Percentiles rank a stretch among this genome's conserved stretches.
Evolutionary conservation across 140 eudicot genomes (phyloP).

Genomic region (Bidens hawaiensis): DNA sequence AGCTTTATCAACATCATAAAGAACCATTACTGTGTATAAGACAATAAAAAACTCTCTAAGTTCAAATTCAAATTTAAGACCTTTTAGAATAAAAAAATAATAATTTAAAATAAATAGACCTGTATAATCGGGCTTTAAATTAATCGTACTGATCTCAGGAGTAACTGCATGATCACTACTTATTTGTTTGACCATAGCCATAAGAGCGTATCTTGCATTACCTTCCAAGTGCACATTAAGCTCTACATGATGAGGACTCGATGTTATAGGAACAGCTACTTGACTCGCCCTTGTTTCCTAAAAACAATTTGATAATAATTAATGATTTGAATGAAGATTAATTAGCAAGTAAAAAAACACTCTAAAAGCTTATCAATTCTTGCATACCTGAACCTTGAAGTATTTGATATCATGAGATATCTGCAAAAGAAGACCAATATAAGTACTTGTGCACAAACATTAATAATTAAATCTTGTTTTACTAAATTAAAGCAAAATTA

Average conservation of each 20-base stretch:
- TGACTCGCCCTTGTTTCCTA: conserved; percentile 66
- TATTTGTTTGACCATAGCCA: conserved; percentile 76
- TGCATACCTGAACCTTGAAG: conserved; percentile 70
- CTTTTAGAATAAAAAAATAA: neutral
- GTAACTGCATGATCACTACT: conserved; percentile 46
- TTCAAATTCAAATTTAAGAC: neutral
- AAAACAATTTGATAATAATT: neutral
- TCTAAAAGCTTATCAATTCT: neutral
- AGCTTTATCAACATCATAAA: too few relatives aligned
- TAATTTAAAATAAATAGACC: conserved; percentile 30
- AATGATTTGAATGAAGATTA: too few relatives aligned
- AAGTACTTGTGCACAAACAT: neutral
- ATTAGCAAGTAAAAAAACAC: neutral
- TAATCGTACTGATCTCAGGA: conserved; percentile 58
- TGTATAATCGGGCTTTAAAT: conserved; percentile 65
- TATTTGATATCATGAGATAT: conserved; percentile 62
- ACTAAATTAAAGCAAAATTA: conserved; percentile 21
- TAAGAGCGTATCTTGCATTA: conserved; percentile 65
- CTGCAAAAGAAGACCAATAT: conserved; percentile 37
- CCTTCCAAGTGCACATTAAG: conserved; percentile 69
- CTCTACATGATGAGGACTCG: conserved; percentile 77
- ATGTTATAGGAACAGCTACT: conserved; percentile 69
- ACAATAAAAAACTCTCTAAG: conserved; percentile 2
- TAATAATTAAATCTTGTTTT: neutral
- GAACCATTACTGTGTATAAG: conserved; percentile 46